Evolutionary conservation across 352 stramenopile genomes (phyloP).

Genomic region (Peronospora farinosa): DNA sequence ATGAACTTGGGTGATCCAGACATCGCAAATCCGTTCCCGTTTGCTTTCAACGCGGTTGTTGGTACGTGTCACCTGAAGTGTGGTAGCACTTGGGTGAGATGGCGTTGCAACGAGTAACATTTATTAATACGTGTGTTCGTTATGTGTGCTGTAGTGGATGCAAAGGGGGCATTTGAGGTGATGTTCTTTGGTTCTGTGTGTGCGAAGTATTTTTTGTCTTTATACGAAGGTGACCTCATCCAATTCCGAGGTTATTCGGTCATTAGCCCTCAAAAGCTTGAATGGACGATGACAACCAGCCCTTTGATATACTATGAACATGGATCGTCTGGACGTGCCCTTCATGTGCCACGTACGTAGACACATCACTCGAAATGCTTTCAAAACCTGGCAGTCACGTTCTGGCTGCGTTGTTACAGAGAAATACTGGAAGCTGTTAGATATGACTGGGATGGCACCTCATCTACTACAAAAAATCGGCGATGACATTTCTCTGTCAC

Average conservation of each 20-base stretch:
- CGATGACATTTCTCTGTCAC: slow-evolving; percentile 2
- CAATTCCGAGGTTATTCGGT: slow-evolving; percentile 43
- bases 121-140: not conserved
- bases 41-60: slow-evolving; percentile 57
- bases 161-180: slow-evolving; percentile 35
- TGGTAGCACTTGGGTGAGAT: not conserved
- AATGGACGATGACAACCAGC: slow-evolving; percentile 7
- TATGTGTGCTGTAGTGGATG: slow-evolving; percentile 32
- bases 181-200: slow-evolving; percentile 68
- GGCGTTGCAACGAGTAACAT: not conserved
- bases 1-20: slow-evolving; percentile 40
- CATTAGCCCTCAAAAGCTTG: slow-evolving; percentile 10
- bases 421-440: slow-evolving; percentile 52
- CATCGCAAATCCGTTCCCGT: slow-evolving; percentile 48
- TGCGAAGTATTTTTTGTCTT: slow-evolving; percentile 41
- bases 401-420: slow-evolving; percentile 21
- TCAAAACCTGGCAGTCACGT: not conserved
- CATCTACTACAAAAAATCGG: slow-evolving; percentile 8
- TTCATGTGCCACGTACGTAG: slow-evolving; percentile 36
- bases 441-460: slow-evolving; percentile 27
- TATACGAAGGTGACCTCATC: slow-evolving; percentile 59
- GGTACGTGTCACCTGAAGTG: slow-evolving; percentile 19
- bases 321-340: slow-evolving; percentile 24
- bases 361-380: too few species aligned
- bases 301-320: slow-evolving; percentile 33